Evolutionary conservation across 257 asterid species (phyloP).

Genomic region (Nyctanthes arbortristis): DNA sequence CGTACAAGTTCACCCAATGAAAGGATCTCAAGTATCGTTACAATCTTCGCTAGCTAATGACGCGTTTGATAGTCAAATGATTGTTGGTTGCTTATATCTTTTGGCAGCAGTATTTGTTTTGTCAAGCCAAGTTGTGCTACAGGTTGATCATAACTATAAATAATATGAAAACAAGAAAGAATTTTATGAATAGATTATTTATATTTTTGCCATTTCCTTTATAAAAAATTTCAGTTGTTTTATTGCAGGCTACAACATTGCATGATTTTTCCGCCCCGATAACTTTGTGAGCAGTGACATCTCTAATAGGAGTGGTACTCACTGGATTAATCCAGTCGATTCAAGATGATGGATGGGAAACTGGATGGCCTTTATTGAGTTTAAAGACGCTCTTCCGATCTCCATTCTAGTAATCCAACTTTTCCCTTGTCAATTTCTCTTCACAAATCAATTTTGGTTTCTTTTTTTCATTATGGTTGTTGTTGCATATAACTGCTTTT

Average conservation of each 20-base stretch:
- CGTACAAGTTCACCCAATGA: constrained; percentile 11
- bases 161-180: background rate
- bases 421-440: background rate
- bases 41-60: constrained; percentile 23
- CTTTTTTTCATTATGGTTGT: background rate
- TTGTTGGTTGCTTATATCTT: constrained; percentile 68
- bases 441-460: background rate
- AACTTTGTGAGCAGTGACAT: constrained; percentile 65
- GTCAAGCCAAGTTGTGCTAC: constrained; percentile 72
- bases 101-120: constrained; percentile 67
- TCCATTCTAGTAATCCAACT: constrained; percentile 54
- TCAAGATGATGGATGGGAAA: constrained; percentile 42
- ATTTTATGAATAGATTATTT: background rate
- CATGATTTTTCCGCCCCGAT: constrained; percentile 76
- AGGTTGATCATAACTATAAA: constrained; percentile 37
- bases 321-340: constrained; percentile 50
- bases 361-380: constrained; percentile 54
- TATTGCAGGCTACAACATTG: constrained; percentile 71
- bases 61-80: constrained; percentile 37
- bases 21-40: constrained; percentile 12
- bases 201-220: background rate
- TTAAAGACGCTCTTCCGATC: constrained; percentile 49
- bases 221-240: background rate
- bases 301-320: constrained; percentile 58
- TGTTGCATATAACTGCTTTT: background rate